Percentiles rank a stretch among this genome's conserved stretches.
Evolutionary conservation across 1,139 yeast genomes (phyloP).

Genomic region (Kluyveromyces sp.): DNA sequence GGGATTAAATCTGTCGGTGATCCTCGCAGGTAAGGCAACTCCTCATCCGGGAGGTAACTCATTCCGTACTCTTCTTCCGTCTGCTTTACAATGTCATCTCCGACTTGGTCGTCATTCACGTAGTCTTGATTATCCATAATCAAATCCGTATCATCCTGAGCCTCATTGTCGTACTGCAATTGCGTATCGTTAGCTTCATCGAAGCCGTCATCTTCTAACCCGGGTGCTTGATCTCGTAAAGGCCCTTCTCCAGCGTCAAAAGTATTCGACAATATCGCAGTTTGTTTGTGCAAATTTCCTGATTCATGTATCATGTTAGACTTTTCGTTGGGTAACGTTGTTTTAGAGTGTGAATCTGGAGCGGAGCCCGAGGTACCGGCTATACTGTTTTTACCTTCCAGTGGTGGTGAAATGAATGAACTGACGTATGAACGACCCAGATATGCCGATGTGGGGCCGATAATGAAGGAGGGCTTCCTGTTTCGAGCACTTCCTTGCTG

Average conservation of each 20-base stretch:
- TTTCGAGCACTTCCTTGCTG: constrained; percentile 1
- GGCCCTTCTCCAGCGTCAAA: constrained; percentile 20
- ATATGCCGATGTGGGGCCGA: constrained; percentile 13
- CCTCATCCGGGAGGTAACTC: not conserved
- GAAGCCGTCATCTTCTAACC: constrained; percentile 1
- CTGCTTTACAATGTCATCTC: not conserved
- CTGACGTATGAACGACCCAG: constrained; percentile 35
- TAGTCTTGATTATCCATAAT: not conserved
- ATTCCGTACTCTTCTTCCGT: not conserved
- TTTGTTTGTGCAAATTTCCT: constrained; percentile 30
- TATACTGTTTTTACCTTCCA: constrained; percentile 8
- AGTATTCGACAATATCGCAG: constrained; percentile 33
- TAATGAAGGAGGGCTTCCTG: constrained; percentile 2
- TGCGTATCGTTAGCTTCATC: not conserved
- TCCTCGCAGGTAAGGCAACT: not conserved
- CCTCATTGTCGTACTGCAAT: not conserved
- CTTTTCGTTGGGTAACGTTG: constrained; percentile 13
- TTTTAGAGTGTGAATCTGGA: constrained; percentile 5
- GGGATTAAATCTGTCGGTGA: not conserved
- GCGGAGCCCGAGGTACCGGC: constrained; percentile 6
- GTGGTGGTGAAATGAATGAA: constrained; percentile 21
- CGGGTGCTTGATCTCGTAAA: constrained; percentile 2
- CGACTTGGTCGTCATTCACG: constrained; percentile 5
- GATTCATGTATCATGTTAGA: constrained; percentile 27
- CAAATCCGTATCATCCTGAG: constrained; percentile 4